Base-by-base conservation (phyloP, 106 monocot genomes). In the Dendrobium catenatum region DNA sequence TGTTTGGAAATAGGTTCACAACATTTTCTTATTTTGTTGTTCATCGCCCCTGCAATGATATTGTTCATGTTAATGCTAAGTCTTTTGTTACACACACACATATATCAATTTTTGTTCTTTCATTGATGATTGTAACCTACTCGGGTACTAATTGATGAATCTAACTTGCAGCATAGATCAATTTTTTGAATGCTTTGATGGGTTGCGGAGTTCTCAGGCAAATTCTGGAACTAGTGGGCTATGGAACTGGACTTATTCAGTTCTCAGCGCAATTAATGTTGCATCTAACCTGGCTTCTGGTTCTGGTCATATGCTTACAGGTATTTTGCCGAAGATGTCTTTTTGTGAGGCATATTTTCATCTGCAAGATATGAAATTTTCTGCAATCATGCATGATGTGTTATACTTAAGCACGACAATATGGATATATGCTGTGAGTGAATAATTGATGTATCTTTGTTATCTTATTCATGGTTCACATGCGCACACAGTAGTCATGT, bases 241-340 rank as follows among this genome's bases (percentile, higher is more conserved):
- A 81, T 99, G 95, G 98, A 93, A 95, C 56, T 99, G 91, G 98
- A 91, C 98, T 54, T 99, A 88, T 87, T 99, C 98, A 29, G 95
- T 99, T 81, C 95, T 99, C 82, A 93, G 83, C 89, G 98, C 98
- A 83, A 99, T 99, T 85, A 93, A 86, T 77, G 91, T 82, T 83
- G 95, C 95, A 77, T 90, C 94, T 37, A 95, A 88, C 84, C 89
- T 99, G 77, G 98, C 98, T 80, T 91, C 95, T 88, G 98, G 93
- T 78, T 88, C 86, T 22, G 91, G 76, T 43, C 84, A 95, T 80
- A 42, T 82, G 81, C 89, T 87, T 80, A 72, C 68, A 84, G 98
- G 98, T 99, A 78, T 47, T 41, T 80, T 4, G 9, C 6, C 44
- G 16, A 70, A 61, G 61, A n/a, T 61, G 19, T 6, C 13, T 61